Evolutionary conservation across 2,329 filamentous ascomycete genomes (phyloP), one percentile per base, ranked within the genome.

Genomic region (Scedosporium minutisporum): DNA sequence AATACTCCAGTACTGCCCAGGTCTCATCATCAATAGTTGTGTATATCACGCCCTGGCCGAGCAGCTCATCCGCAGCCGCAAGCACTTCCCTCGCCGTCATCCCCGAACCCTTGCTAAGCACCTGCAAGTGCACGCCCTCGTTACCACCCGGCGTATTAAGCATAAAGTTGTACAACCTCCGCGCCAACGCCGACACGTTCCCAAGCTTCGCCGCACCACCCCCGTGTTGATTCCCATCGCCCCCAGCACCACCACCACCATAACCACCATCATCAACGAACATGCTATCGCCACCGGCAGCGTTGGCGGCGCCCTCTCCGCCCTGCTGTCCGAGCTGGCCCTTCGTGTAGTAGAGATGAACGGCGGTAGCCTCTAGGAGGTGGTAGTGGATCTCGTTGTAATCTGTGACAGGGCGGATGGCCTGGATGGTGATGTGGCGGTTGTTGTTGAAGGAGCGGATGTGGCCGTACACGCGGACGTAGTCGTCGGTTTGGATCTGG

Each of bases 371-470:
- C 77, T 99, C 93, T 61, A 99, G 85, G 67, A 97, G 77, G 76
- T 97, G 95, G 73, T 91, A 96, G 72, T 88, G 89, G 73, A 97
- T 84, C 80, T 99, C 95, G 78, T 99, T 96, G 78, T 88, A 88
- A 74, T 97, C 90, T 62, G 82, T 79, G 62, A 97, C 79, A 3
- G 89, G 87, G 62, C 92, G 87, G 66, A 99, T 87, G 69, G 90
- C 85, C 74, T 93, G 88, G 51, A 91, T 89, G 65, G 84, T 87
- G 62, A 99, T 82, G 74, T 92, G 88, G 65, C 88, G 84, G 78
- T 93, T 95, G 75, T 89, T 89, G 73, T 88, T 88, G 77, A 96
- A 96, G 62, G 82, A 83, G 77, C 92, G 95, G 70, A 97, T 80
- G 62, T 88, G 87, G 65, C 95, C 95, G 79, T 85, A 96, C 60